phyloP scores from a whole-genome alignment of 1,284 basidiomycete genomes.

The Boletellus dicymbophilus region DNA sequence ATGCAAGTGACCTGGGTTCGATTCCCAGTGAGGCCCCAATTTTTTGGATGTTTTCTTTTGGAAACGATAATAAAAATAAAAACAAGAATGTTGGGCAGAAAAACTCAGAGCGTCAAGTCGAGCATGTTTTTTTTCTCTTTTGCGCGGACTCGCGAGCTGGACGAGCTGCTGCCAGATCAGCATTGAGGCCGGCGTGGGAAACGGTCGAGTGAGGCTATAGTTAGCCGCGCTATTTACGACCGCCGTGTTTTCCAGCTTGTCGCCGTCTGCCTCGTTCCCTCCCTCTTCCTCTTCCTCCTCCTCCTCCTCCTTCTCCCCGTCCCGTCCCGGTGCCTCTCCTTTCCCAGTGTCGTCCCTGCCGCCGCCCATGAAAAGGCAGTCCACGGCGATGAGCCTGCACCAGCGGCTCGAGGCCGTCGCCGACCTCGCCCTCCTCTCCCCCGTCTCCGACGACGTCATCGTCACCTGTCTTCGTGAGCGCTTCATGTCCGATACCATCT shows the following conservation, averaged over 20 bases:
- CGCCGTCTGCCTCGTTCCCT: constrained; percentile 22
- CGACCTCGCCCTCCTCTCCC: constrained; percentile 62
- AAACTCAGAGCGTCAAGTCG: too few species aligned
- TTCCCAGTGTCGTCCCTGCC: background rate
- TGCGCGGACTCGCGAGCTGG: too few species aligned
- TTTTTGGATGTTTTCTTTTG: constrained; percentile 16
- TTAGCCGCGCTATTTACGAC: constrained; percentile 24
- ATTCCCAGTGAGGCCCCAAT: constrained; percentile 43
- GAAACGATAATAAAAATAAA: too few species aligned
- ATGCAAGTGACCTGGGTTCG: constrained; percentile 54
- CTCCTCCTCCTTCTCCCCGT: background rate
- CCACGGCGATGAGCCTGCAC: constrained; percentile 48
- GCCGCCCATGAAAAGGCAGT: constrained; percentile 34
- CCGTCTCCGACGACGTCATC: constrained; percentile 75
- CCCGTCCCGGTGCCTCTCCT: background rate
- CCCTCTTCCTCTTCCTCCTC: background rate
- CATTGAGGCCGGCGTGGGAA: constrained; percentile 26
- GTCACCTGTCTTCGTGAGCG: constrained; percentile 84
- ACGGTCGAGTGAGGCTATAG: constrained; percentile 1
- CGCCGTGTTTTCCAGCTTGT: constrained; percentile 21
- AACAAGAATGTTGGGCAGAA: too few species aligned
- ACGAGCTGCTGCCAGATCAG: too few species aligned
- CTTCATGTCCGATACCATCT: constrained; percentile 83
- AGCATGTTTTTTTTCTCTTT: too few species aligned
- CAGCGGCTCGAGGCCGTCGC: constrained; percentile 68